Evolutionary conservation across 2,329 filamentous ascomycete genomes (phyloP), one percentile per base, ranked within the genome.

Genomic region (Penicillium crustosum): DNA sequence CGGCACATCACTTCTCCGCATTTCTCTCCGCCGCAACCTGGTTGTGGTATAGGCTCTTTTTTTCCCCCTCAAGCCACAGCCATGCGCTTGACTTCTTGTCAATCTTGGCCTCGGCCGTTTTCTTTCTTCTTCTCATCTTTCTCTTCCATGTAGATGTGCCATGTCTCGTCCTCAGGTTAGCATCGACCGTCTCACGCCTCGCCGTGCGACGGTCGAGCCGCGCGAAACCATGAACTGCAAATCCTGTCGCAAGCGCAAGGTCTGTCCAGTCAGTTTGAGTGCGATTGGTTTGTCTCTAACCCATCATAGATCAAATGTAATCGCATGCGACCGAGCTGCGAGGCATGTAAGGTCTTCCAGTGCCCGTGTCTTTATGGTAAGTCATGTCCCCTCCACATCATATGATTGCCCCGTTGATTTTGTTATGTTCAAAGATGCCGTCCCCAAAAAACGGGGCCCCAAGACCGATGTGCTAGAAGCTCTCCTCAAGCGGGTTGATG

Each of bases 151-250:
- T 55, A 62, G 53, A 47, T 43, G 25, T 41, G 39, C 60, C 71
- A 88, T 91, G 82, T 85, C 89, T 63, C 84, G 90, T 68, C 88
- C 89, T 29, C 88, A 90, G 78, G 87, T 93, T 69, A 88, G 89
- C 72, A 93, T 93, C 74, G 89, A 93, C 77, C 86, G 90, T 61
- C 79, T 93, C 64, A 88, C 89, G 27, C 82, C 87, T 54, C 86
- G 88, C 62, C 86, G 89, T 42, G 80, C 86, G 75, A 86, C 83
- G 75, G 88, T 85, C 68, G 89, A 94, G 73, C 90, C 89, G 41
- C 86, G 89, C 68, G 91, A 95, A 80, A 90, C 89, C 35, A 96
- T 96, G 91, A 96, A 96, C 75, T 96, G 91, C 85, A 95, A 96
- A 76, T 94, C 90, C 56, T 96, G 91, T 80, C 86, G 91, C 66